Evolutionary conservation across 1,284 basidiomycete species (phyloP).

Genomic region (Sporisorium scitamineum): DNA sequence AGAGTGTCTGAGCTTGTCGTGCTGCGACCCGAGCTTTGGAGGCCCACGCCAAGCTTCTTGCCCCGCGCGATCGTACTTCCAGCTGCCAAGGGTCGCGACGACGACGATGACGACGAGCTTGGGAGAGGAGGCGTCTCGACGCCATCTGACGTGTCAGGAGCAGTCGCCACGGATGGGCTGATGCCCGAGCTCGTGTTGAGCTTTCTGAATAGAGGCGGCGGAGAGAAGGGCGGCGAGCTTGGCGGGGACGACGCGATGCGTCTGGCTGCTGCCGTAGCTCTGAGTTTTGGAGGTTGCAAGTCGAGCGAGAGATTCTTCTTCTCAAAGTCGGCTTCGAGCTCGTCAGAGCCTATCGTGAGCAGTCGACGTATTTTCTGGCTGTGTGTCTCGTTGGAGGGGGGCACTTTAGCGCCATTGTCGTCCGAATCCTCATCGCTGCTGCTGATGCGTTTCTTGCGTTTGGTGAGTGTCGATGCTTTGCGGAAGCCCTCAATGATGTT

Average conservation of each 20-base stretch:
- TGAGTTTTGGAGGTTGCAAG: slow-evolving; percentile 8
- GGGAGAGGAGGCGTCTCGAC: slow-evolving; percentile 10
- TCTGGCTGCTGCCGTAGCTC: slow-evolving; percentile 2
- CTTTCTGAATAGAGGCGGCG: slow-evolving; percentile 3
- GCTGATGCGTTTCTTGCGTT: slow-evolving; percentile 14
- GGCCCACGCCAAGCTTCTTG: slow-evolving; percentile 29
- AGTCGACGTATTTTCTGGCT: slow-evolving; percentile 31
- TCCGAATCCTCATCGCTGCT: slow-evolving; percentile 29
- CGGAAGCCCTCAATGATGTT: slow-evolving; percentile 51
- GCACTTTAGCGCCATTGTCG: not conserved
- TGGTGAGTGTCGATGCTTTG: slow-evolving; percentile 57
- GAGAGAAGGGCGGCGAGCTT: slow-evolving; percentile 23
- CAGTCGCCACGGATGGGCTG: not conserved
- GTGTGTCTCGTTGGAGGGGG: slow-evolving; percentile 28
- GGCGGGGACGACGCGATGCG: slow-evolving; percentile 6
- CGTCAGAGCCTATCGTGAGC: slow-evolving; percentile 1
- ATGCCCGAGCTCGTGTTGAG: slow-evolving; percentile 1
- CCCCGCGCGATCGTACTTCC: slow-evolving; percentile 5
- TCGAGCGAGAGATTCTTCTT: slow-evolving; percentile 32
- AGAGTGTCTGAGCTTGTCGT: slow-evolving; percentile 16
- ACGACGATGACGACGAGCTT: slow-evolving; percentile 28
- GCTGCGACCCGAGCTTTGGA: slow-evolving; percentile 23
- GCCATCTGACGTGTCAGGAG: slow-evolving; percentile 10
- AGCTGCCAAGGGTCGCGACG: slow-evolving; percentile 21
- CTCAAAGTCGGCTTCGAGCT: slow-evolving; percentile 14